phyloP scores from a whole-genome alignment of 768 basidiomycete genomes.

The Polyporus arcularius region DNA sequence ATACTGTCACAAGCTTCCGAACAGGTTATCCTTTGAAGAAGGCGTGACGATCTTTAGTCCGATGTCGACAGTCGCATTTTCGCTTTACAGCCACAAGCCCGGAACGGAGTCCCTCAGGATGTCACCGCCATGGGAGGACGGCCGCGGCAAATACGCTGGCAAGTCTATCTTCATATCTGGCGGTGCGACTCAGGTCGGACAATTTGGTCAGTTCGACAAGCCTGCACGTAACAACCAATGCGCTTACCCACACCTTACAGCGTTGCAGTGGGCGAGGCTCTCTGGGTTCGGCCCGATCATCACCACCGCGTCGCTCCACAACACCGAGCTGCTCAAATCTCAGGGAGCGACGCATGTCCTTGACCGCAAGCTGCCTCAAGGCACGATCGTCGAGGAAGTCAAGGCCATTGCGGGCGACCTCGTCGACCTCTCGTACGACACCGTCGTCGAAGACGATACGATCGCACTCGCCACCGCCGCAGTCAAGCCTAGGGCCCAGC shows the following conservation, averaged over 20 bases:
- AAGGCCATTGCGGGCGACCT: constrained; percentile 16
- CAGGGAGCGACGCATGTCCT: constrained; percentile 21
- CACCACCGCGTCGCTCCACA: constrained; percentile 14
- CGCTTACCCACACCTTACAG: not conserved
- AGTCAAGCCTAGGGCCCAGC: constrained; percentile 20
- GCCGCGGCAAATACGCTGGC: constrained; percentile 32
- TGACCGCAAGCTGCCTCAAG: not conserved
- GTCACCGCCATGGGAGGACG: constrained; percentile 36
- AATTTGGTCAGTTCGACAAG: constrained; percentile 31
- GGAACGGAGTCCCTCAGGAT: constrained; percentile 28
- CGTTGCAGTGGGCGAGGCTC: constrained; percentile 14
- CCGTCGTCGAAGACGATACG: constrained; percentile 15
- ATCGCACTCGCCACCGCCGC: constrained; percentile 17
- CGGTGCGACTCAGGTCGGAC: constrained; percentile 39
- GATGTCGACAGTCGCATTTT: constrained; percentile 33
- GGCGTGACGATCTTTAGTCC: constrained; percentile 40
- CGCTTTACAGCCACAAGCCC: constrained; percentile 33
- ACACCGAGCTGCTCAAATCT: not conserved
- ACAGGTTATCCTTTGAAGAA: constrained; percentile 33
- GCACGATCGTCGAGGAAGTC: not conserved
- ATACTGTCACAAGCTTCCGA: not conserved
- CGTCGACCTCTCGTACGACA: constrained; percentile 21
- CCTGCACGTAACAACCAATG: no score
- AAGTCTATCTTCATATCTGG: constrained; percentile 39
- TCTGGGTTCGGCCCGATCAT: constrained; percentile 19